A percentile compares a stretch with the other conserved stretches of the same genome.
phyloP scores from a whole-genome alignment of 1,284 basidiomycete species.

The Microbotryum scabiosae region DNA sequence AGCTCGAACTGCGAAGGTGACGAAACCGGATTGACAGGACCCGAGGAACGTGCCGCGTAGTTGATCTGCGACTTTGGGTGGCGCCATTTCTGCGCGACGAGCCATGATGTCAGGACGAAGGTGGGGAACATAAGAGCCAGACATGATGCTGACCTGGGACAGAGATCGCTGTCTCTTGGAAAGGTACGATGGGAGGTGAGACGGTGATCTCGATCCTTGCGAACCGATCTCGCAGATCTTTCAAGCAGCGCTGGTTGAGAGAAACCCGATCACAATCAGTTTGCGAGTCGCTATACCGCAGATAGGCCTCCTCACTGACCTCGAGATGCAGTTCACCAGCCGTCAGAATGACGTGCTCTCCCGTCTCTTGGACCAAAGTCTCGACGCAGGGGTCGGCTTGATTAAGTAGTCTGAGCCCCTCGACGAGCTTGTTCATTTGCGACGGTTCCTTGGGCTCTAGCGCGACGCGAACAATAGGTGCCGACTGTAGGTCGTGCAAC shows the following conservation, averaged over 20 bases:
- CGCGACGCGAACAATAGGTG: conserved; percentile 92
- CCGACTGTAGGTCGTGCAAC: conserved; percentile 46
- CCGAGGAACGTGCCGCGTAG: conserved; percentile 71
- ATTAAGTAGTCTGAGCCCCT: conserved; percentile 78
- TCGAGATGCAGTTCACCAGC: conserved; percentile 96
- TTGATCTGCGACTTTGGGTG: conserved; percentile 64
- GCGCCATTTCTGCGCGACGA: conserved; percentile 60
- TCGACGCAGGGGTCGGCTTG: conserved; percentile 97
- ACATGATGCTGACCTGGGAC: conserved; percentile 51
- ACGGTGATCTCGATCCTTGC: conserved; percentile 86
- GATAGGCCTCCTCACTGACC: conserved; percentile 44
- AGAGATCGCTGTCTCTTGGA: conserved; percentile 86
- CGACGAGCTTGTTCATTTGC: conserved; percentile 87
- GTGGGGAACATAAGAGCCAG: conserved; percentile 8
- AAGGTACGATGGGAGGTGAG: conserved; percentile 93
- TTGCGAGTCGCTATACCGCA: background rate
- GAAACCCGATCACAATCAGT: conserved; percentile 1
- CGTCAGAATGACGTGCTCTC: conserved; percentile 93
- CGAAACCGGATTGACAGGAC: conserved; percentile 58
- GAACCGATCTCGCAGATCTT: conserved; percentile 89
- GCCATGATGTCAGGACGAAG: background rate
- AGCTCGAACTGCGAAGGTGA: conserved; percentile 77
- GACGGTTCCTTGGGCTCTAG: conserved; percentile 76
- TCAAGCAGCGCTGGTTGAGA: conserved; percentile 68
- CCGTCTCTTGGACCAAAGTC: conserved; percentile 91